Conservation (phyloP, 139 green algal genomes). For the Zygnema circumcarinatum region DNA sequence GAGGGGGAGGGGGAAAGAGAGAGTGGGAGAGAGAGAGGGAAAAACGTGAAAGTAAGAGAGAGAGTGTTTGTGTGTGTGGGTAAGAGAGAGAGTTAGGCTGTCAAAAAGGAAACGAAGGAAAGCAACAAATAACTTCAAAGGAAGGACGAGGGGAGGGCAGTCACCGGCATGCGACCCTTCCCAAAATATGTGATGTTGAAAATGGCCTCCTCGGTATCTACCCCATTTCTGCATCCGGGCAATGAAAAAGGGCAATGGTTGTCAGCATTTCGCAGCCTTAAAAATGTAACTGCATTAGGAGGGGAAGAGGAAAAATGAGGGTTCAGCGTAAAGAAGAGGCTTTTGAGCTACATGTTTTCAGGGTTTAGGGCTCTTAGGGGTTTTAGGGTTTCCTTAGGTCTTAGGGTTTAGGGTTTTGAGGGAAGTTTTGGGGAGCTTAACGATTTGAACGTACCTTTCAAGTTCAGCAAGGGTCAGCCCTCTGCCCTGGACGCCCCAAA, state of each 20-base stretch:
- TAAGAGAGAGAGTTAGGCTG: not conserved
- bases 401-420: too few relatives aligned
- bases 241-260: not conserved
- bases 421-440: not conserved
- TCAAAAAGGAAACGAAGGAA: not conserved
- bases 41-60: not conserved
- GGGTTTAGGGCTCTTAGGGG: too few relatives aligned
- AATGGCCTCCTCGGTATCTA: constrained; percentile 9
- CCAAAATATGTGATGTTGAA: not conserved
- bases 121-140: not conserved
- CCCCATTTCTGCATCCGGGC: constrained; percentile 6
- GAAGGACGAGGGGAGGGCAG: not conserved
- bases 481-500: not conserved
- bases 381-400: too few relatives aligned
- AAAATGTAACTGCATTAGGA: not conserved
- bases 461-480: not conserved
- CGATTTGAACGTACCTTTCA: not conserved
- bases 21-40: constrained; percentile 5
- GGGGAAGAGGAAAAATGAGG: not conserved
- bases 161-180: constrained; percentile 21
- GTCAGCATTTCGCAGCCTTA: not conserved
- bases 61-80: too few relatives aligned
- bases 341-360: not conserved
- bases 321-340: not conserved
- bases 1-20: constrained; percentile 4